Evolutionary conservation across 805 yeast genomes (phyloP), one percentile per base, ranked within the genome.

Genomic region (Saturnispora besseyi): DNA sequence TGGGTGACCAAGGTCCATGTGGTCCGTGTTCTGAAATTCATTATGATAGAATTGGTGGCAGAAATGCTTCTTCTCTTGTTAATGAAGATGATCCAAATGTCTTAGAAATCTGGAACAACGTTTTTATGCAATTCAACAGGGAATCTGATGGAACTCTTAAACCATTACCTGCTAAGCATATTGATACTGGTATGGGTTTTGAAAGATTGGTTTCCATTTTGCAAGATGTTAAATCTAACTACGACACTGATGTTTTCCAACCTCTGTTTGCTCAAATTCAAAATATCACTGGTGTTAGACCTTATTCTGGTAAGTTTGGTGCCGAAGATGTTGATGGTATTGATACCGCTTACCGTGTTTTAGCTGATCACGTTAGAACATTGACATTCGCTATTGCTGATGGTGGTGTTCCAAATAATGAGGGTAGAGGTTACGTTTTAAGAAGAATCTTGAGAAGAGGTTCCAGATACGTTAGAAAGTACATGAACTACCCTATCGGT

Each of bases 1-100:
- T 93, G 99, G 99, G 99, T 61, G 99, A 95, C 64, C 98, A 91
- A 74, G 99, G 99, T 58, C 99, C 99, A 45, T 93, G 99, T 75
- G 99, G 99, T 55, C 99, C 99, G 47, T 95, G 99, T 72, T 85
- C 96, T 24, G 99, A 93, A 70, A 78, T 93, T 59, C 99, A 93
- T 69, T 93, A 88, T 68, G 99, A 93, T 70, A 82, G 99, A 71
- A 89, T 93, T 57, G 99, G 99, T 57, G 97, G 98, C 52, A 84
- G 99, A 75, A 91, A 93, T 63, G 99, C 98, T 49, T 75, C 97
- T 18, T 61, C 70, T 55, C 75, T 95, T 56, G 99, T 93, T 60
- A 93, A 93, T 67, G 80, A 79, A 81, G 99, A 93, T 70, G 99
- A 93, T 67, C 99, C 99, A 53, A 87, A 91, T 66, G 99, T 93